Evolutionary conservation across 2,329 filamentous ascomycete species (phyloP).

Genomic region (Aspergillus carbonarius): DNA sequence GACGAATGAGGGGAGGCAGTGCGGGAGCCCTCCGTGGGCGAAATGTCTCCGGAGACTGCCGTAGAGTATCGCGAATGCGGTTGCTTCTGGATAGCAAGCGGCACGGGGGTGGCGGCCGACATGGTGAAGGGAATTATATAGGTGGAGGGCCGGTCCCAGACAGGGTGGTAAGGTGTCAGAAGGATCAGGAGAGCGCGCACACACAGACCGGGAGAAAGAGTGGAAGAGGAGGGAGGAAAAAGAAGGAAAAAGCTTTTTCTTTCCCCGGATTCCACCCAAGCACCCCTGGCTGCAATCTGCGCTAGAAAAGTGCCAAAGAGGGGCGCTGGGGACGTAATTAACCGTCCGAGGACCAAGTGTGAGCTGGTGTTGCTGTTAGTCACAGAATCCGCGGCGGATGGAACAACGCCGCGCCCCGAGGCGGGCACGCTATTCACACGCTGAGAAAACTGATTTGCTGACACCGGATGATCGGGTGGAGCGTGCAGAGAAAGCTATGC

Average conservation of each 20-base stretch:
- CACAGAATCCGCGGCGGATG: constrained; percentile 28
- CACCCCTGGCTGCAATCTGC: constrained; percentile 18
- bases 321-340: constrained; percentile 21
- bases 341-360: constrained; percentile 14
- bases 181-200: constrained; percentile 10
- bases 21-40: constrained; percentile 25
- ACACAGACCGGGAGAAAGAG: constrained; percentile 12
- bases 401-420: constrained; percentile 15
- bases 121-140: constrained; percentile 29
- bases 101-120: constrained; percentile 26
- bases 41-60: constrained; percentile 20
- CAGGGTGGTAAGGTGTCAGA: constrained; percentile 1
- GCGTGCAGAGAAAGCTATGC: neutral
- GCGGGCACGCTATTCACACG: neutral
- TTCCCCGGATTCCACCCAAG: constrained; percentile 34
- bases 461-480: neutral
- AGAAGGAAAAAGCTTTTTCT: constrained; percentile 19
- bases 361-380: constrained; percentile 35
- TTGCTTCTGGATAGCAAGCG: constrained; percentile 27
- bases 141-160: constrained; percentile 11
- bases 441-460: neutral
- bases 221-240: constrained; percentile 10
- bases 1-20: constrained; percentile 33
- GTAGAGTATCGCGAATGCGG: constrained; percentile 23
- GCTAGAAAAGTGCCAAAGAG: constrained; percentile 16